Evolutionary conservation across 2,329 filamentous ascomycete genomes (phyloP).

Genomic region (Dendryphion nanum): DNA sequence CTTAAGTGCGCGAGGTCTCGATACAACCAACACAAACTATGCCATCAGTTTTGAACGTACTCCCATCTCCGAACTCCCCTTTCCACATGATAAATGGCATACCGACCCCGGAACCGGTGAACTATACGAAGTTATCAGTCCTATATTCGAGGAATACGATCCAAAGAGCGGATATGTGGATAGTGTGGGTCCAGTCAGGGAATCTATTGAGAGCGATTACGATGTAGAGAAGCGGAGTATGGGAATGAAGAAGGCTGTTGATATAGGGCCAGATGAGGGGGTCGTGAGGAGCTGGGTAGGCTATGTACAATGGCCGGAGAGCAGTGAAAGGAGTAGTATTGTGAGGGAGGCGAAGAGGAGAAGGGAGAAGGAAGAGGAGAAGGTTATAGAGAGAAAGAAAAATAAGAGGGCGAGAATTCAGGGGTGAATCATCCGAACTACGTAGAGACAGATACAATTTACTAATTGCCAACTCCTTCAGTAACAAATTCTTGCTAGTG

Average conservation of each 20-base stretch:
- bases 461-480: no score
- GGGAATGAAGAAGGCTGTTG: background rate
- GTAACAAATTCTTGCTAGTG: no score
- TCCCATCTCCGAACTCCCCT: conserved; percentile 6
- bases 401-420: background rate
- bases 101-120: conserved; percentile 3
- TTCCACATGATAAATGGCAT: conserved; percentile 15
- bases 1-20: conserved; percentile 3
- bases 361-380: background rate
- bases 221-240: background rate
- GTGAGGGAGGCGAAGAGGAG: conserved; percentile 8
- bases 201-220: conserved; percentile 8
- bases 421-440: no score
- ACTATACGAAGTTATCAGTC: conserved; percentile 7
- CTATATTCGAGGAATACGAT: conserved; percentile 13
- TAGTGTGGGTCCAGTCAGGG: conserved; percentile 5
- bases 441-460: no score
- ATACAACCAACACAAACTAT: conserved; percentile 6
- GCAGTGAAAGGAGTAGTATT: conserved; percentile 13
- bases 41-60: conserved; percentile 3
- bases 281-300: conserved; percentile 5
- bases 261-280: background rate
- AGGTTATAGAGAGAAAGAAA: background rate
- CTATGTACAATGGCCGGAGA: conserved; percentile 14
- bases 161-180: conserved; percentile 5